phyloP scores from a whole-genome alignment of 2,329 filamentous ascomycete genomes.

The Alternaria viburni region DNA sequence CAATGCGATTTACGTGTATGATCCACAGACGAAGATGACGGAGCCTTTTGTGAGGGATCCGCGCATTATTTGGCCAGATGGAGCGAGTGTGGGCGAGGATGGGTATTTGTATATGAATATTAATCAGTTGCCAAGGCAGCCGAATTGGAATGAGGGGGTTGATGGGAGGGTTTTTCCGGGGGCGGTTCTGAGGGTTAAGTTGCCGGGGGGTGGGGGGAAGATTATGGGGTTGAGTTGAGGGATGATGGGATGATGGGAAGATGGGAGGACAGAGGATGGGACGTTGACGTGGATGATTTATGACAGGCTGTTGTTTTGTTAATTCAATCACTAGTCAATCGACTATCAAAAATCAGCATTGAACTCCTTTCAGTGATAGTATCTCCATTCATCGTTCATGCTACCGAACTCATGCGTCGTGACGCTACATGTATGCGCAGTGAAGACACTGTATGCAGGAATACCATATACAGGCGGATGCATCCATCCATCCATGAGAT shows the following conservation, averaged over 20 bases:
- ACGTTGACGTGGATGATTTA: no score
- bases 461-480: neutral
- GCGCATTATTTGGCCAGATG: slow-evolving; percentile 58
- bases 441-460: neutral
- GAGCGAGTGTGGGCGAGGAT: slow-evolving; percentile 33
- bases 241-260: no score
- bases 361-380: neutral
- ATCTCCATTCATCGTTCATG: neutral
- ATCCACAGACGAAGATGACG: slow-evolving; percentile 50
- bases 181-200: slow-evolving; percentile 53
- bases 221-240: no score
- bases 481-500: neutral
- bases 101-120: slow-evolving; percentile 55
- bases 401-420: neutral
- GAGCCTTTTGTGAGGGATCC: slow-evolving; percentile 54
- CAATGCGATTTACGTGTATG: slow-evolving; percentile 55
- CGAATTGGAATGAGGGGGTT: slow-evolving; percentile 55
- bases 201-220: slow-evolving; percentile 50
- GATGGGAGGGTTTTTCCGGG: slow-evolving; percentile 53
- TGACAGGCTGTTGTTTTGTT: no score
- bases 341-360: no score
- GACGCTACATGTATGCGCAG: neutral
- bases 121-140: slow-evolving; percentile 57
- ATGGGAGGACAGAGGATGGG: no score
- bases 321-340: no score